phyloP scores from a whole-genome alignment of 2,329 filamentous ascomycete species.

The Sclerotinia trifoliorum region DNA sequence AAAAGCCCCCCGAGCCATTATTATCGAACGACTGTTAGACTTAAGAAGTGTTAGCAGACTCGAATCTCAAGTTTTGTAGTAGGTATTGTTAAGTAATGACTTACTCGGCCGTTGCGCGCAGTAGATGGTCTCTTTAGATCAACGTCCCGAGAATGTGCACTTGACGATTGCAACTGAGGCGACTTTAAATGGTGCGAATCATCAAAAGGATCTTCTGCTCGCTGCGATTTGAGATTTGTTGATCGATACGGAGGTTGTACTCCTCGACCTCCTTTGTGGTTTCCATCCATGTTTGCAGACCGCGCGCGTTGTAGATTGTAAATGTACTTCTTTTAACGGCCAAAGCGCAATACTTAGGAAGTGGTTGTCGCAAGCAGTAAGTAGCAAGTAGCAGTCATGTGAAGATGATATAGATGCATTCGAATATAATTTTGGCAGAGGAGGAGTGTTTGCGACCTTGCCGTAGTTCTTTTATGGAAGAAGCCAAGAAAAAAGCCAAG shows the following conservation, averaged over 20 bases:
- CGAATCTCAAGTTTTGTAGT: not conserved
- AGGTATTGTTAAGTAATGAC: not conserved
- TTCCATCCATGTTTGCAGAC: not conserved
- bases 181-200: not conserved
- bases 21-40: not conserved
- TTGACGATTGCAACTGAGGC: not conserved
- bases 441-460: not conserved
- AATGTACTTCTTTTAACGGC: not conserved
- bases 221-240: not conserved
- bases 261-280: not conserved
- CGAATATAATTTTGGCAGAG: not conserved
- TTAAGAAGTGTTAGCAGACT: not conserved
- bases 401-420: not conserved
- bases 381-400: not conserved
- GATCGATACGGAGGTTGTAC: not conserved
- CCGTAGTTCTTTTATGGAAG: not conserved
- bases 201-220: not conserved
- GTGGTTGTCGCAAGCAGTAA: not conserved
- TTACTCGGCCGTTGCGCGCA: slow-evolving; percentile 1
- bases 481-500: not conserved
- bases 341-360: not conserved
- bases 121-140: not conserved
- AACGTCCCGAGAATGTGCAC: not conserved
- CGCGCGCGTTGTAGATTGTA: not conserved
- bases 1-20: not conserved